phyloP scores from a whole-genome alignment of 2,329 filamentous ascomycete species.

The Cladophialophora carrionii region DNA sequence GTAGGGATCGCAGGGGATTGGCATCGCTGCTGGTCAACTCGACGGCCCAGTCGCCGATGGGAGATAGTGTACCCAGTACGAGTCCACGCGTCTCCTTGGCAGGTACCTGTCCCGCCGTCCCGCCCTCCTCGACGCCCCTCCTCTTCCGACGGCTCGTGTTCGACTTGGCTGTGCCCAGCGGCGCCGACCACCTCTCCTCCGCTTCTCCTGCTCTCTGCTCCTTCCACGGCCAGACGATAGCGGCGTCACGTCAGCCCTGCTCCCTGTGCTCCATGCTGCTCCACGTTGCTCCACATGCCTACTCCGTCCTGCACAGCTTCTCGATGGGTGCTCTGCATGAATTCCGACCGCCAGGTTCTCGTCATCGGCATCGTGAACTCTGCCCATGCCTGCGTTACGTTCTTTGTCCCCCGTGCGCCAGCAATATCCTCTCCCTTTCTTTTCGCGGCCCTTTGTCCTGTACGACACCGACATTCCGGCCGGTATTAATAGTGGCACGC shows the following conservation, averaged over 20 bases:
- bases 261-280: too few relatives aligned
- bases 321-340: not conserved
- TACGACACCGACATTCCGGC: conserved; percentile 19
- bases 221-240: not conserved
- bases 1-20: not conserved
- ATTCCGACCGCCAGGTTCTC: not conserved
- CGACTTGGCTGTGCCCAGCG: not conserved
- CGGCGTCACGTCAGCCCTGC: not conserved
- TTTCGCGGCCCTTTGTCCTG: conserved; percentile 10
- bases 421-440: conserved; percentile 1
- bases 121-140: too few relatives aligned
- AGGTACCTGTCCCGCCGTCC: conserved; percentile 6
- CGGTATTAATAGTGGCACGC: conserved; percentile 14
- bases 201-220: not conserved
- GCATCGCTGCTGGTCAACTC: not conserved
- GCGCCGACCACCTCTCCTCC: not conserved
- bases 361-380: not conserved
- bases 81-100: conserved; percentile 14
- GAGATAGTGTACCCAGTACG: too few relatives aligned
- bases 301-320: not conserved
- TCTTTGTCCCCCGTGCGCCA: not conserved
- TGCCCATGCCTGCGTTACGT: not conserved
- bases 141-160: conserved; percentile 1
- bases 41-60: conserved; percentile 7
- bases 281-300: not conserved